These are phyloP conservation scores for Alternaria novae-zelandiae DNA, from an alignment of 2,329 filamentous ascomycete genomes.

Conservation along the genomic window DNA sequence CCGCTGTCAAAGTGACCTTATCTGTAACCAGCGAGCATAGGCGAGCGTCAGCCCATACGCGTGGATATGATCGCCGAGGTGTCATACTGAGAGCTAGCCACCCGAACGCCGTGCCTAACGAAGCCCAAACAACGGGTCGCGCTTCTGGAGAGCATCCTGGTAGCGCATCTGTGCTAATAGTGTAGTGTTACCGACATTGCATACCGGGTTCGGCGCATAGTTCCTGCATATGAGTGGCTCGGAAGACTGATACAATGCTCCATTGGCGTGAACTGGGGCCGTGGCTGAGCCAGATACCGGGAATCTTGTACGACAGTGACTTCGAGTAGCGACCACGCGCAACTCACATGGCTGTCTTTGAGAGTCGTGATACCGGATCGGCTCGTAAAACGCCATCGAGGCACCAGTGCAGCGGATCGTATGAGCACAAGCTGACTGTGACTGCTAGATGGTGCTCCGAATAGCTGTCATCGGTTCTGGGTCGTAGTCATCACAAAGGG, in stretches of 20 bases:
- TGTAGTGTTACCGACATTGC: slow-evolving; percentile 19
- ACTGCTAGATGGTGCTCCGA: not conserved
- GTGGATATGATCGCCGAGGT: slow-evolving; percentile 2
- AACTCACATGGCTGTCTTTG: slow-evolving; percentile 40
- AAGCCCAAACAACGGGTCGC: slow-evolving; percentile 1
- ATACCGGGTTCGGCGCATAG: slow-evolving; percentile 33
- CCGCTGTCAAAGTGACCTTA: slow-evolving; percentile 11
- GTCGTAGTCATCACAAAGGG: not conserved
- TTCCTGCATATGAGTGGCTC: slow-evolving; percentile 30
- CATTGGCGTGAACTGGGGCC: slow-evolving; percentile 2
- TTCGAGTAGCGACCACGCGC: slow-evolving; percentile 31
- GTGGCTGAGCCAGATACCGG: slow-evolving; percentile 16
- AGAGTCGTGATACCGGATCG: slow-evolving; percentile 43
- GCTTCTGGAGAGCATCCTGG: not conserved
- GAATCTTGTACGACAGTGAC: slow-evolving; percentile 25
- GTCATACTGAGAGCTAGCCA: slow-evolving; percentile 1
- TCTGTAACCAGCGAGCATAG: slow-evolving; percentile 3
- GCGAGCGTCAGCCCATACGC: not conserved
- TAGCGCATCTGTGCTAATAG: slow-evolving; percentile 7
- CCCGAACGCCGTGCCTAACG: not conserved
- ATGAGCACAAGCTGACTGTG: not conserved
- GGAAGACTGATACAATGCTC: not conserved
- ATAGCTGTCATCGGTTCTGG: not conserved
- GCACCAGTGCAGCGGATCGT: slow-evolving; percentile 25
- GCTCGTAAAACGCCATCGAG: slow-evolving; percentile 24